Conservation (phyloP, 129 eudicot genomes). For the Glebionis coronaria region DNA sequence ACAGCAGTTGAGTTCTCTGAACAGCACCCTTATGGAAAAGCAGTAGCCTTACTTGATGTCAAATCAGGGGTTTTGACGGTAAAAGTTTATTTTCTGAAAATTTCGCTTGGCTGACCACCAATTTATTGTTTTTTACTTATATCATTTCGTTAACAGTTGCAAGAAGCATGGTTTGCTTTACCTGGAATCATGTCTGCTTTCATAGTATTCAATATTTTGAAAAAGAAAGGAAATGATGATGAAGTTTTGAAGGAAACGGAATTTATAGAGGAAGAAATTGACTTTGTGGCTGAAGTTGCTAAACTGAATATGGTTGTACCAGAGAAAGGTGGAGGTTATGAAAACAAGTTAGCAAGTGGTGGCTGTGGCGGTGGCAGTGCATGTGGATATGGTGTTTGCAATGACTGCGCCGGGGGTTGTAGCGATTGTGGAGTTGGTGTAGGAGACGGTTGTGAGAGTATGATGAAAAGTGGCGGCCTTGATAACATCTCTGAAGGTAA, state of each 20-base stretch:
- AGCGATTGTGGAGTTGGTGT: too few species aligned
- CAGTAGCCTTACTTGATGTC: conserved; percentile 37
- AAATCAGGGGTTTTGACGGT: conserved; percentile 29
- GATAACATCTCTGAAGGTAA: conserved; percentile 10
- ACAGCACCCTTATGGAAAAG: conserved; percentile 38
- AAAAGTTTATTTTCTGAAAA: not conserved
- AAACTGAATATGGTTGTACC: conserved; percentile 2
- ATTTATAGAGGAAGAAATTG: conserved; percentile 12
- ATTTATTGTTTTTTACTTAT: conserved; percentile 3
- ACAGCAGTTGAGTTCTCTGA: conserved; percentile 44
- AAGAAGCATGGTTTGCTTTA: conserved; percentile 37
- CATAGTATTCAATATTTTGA: conserved; percentile 24
- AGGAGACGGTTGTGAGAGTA: too few species aligned
- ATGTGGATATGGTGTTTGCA: conserved; percentile 20
- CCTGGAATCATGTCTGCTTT: conserved; percentile 35
- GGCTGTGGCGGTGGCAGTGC: conserved; percentile 12
- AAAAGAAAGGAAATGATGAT: conserved; percentile 18
- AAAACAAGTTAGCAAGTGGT: conserved; percentile 12
- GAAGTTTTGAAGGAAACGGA: conserved; percentile 5
- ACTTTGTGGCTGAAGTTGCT: conserved; percentile 23
- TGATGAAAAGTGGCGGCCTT: conserved; percentile 16
- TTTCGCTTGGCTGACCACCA: conserved; percentile 8
- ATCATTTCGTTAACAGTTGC: conserved; percentile 18
- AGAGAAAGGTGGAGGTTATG: conserved; percentile 9
- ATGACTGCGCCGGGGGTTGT: too few species aligned